Base-by-base conservation (phyloP, 805 yeast genomes). In the Wickerhamomyces rabaulensis region DNA sequence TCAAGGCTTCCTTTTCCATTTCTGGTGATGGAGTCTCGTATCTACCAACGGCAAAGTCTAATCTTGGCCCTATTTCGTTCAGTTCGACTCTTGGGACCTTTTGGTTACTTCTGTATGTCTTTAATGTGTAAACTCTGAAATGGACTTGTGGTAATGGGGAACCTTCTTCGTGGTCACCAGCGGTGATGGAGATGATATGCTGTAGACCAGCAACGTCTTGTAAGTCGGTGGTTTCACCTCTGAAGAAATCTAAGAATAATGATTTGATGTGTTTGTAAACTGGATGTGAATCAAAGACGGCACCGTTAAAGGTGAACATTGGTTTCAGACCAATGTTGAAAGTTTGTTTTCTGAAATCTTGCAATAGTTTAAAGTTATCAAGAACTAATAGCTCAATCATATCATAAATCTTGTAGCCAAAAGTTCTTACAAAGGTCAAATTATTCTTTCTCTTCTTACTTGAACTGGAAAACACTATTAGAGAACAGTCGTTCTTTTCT, bases 131-230 rank as follows among this genome's bases (percentile, higher is more conserved):
- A 26, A 90, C 97, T 69, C 99, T 80, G 78, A 94, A 92, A 60
- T 89, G 77, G 41, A 94, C 85, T 43, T 76, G 66, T 16, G 99
- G 97, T 53, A 91, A 74, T 38, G 79, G 75, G 50, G 75, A 75
- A 47, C 82, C 74, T 46, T 82, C 82, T 60, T 85, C 87, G 52
- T 80, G 76, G 56, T 87, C 91, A 56, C 87, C 94, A 47, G 80
- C 81, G 16, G 84, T 83, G 46, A 94, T 69, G 3, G 96, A 78
- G 55, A 94, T 89, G 44, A 94, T 84, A 64, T 88, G 87, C 67
- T 94, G 98, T 55, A 94, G 74, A 42, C 97, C 97, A 2, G 97
- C 95, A 40, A 92, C 95, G 65, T 94, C 99, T 61, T 89, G 90
- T 58, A 85, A 71, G 48, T 80, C 84, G 21, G 90, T 81, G 45